Evolutionary conservation across 805 yeast species (phyloP).

Genomic region (Candida oleophila): DNA sequence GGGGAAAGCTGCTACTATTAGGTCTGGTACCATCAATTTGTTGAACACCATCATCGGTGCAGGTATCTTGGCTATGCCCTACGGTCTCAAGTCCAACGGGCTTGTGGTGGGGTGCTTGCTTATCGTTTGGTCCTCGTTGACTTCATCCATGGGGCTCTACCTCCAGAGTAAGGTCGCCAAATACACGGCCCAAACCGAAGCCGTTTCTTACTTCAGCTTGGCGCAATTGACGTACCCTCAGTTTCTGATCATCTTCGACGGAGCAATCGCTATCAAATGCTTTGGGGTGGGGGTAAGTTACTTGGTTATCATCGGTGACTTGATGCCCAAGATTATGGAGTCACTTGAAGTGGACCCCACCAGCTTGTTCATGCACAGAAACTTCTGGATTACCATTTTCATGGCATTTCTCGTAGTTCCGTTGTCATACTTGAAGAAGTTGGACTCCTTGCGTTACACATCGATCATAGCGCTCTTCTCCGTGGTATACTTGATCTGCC

Average conservation of each 20-base stretch:
- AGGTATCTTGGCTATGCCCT: conserved; percentile 72
- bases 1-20: conserved; percentile 31
- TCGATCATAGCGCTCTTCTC: conserved; percentile 69
- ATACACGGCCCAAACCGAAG: conserved; percentile 41
- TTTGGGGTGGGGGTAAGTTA: conserved; percentile 77
- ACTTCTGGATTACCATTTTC: conserved; percentile 54
- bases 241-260: conserved; percentile 67
- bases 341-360: conserved; percentile 26
- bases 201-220: conserved; percentile 44
- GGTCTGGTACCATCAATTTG: conserved; percentile 51
- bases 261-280: conserved; percentile 73
- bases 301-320: conserved; percentile 72
- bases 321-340: conserved; percentile 61
- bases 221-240: conserved; percentile 65
- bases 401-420: conserved; percentile 61
- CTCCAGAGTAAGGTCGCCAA: conserved; percentile 59
- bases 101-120: conserved; percentile 40
- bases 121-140: conserved; percentile 42
- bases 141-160: conserved; percentile 59
- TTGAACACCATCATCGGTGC: conserved; percentile 63
- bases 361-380: conserved; percentile 29
- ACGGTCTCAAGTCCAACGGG: conserved; percentile 56
- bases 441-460: conserved; percentile 71
- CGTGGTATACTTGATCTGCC: conserved; percentile 57
- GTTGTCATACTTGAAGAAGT: conserved; percentile 54